Percentiles rank a stretch among this genome's conserved stretches.
Evolutionary conservation across 352 stramenopile genomes (phyloP).

Genomic region (Blastocystis sp.): DNA sequence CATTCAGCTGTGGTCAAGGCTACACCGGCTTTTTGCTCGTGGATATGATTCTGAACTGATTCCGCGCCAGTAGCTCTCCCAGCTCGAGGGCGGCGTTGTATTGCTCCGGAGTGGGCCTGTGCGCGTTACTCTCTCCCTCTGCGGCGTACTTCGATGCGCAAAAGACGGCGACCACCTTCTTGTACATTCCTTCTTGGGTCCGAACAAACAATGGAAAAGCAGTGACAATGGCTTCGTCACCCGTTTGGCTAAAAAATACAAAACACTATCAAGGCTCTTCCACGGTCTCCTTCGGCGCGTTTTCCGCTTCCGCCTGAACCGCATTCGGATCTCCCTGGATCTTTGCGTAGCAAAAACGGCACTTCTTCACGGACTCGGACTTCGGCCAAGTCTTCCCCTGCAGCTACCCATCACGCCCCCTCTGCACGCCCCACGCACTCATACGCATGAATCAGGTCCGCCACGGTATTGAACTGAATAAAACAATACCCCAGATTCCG

Average conservation of each 20-base stretch:
- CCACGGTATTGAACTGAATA: constrained; percentile 66
- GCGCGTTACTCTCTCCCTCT: neutral
- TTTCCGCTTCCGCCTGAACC: neutral
- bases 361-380: constrained; percentile 60
- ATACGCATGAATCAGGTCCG: constrained; percentile 66
- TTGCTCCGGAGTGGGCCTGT: constrained; percentile 32
- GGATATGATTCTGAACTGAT: constrained; percentile 65
- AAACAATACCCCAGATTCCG: constrained; percentile 68
- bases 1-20: constrained; percentile 52
- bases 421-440: constrained; percentile 8
- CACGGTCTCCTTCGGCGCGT: neutral
- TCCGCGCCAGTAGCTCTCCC: constrained; percentile 33
- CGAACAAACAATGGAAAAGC: neutral
- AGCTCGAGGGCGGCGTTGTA: constrained; percentile 39
- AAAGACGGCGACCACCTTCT: constrained; percentile 48
- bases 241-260: neutral
- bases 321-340: constrained; percentile 67
- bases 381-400: constrained; percentile 62
- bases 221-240: neutral
- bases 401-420: constrained; percentile 48
- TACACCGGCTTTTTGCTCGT: neutral
- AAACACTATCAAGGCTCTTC: neutral
- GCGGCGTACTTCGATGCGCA: constrained; percentile 28
- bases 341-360: constrained; percentile 67
- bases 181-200: constrained; percentile 1